These are phyloP conservation scores for Pneumocystis carinii DNA, from an alignment of 1,139 yeast genomes.

Conservation along the genomic window DNA sequence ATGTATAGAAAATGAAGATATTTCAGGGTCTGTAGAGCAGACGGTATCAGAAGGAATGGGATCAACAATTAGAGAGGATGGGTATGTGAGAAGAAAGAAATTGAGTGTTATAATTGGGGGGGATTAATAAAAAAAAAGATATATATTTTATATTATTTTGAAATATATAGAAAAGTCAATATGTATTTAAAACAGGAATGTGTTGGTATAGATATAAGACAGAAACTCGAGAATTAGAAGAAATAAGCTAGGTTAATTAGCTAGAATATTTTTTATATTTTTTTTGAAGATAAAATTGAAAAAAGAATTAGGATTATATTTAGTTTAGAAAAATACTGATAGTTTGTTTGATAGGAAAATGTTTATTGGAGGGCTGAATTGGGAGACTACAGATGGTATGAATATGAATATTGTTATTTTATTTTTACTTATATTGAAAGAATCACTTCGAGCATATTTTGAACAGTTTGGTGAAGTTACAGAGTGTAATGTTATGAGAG, in stretches of 20 bases:
- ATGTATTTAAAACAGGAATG: not conserved
- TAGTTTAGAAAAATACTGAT: conserved; percentile 31
- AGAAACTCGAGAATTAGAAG: not conserved
- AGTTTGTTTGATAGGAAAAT: conserved; percentile 50
- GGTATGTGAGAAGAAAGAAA: not conserved
- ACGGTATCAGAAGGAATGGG: not conserved
- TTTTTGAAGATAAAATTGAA: not conserved
- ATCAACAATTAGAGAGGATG: not conserved
- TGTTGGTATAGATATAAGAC: not conserved
- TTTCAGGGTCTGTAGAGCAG: not conserved
- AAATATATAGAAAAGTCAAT: not conserved
- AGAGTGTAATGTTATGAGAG: conserved; percentile 92
- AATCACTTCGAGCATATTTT: conserved; percentile 56
- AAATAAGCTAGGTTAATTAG: not conserved
- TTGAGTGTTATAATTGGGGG: not conserved
- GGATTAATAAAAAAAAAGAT: not conserved
- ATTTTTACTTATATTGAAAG: conserved; percentile 5
- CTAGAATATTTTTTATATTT: not conserved
- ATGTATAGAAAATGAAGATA: not conserved
- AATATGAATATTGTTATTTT: conserved; percentile 16
- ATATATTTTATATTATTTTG: not conserved
- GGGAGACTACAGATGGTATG: conserved; percentile 89
- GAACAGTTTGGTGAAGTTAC: conserved; percentile 78
- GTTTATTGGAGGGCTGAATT: conserved; percentile 95
- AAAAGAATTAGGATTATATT: conserved; percentile 1